These are phyloP conservation scores for Ploettnerulaceae sp. DNA, from an alignment of 2,329 filamentous ascomycete species.

Conservation along the genomic window DNA sequence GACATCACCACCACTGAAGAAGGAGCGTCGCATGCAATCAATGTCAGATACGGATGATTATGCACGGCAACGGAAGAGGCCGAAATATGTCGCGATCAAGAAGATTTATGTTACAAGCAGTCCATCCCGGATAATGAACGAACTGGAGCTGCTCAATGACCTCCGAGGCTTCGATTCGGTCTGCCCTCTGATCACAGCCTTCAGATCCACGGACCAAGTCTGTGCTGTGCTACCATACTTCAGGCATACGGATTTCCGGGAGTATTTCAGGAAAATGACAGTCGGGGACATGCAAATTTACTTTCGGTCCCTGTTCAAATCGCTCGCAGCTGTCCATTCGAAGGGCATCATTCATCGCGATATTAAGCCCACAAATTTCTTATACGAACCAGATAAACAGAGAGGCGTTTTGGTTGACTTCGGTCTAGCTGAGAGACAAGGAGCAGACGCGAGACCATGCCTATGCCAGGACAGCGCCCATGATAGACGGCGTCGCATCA, in stretches of 20 bases:
- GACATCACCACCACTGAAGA: slow-evolving; percentile 63
- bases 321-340: slow-evolving; percentile 75
- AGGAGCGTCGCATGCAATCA: slow-evolving; percentile 35
- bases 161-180: slow-evolving; percentile 78
- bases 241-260: slow-evolving; percentile 87
- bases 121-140: slow-evolving; percentile 88
- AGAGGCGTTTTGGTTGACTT: slow-evolving; percentile 97
- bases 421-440: slow-evolving; percentile 84
- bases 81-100: slow-evolving; percentile 91
- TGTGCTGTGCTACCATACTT: slow-evolving; percentile 94
- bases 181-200: slow-evolving; percentile 95
- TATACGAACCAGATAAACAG: slow-evolving; percentile 77
- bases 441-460: slow-evolving; percentile 73
- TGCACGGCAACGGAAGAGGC: slow-evolving; percentile 41
- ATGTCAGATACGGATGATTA: slow-evolving; percentile 26
- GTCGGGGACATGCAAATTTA: slow-evolving; percentile 85
- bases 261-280: slow-evolving; percentile 89
- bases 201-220: slow-evolving; percentile 89
- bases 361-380: slow-evolving; percentile 96
- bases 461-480: slow-evolving; percentile 66
- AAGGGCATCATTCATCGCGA: slow-evolving; percentile 87
- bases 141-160: slow-evolving; percentile 88
- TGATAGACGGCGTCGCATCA: slow-evolving; percentile 56
- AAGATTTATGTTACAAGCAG: slow-evolving; percentile 99
- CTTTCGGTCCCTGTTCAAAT: slow-evolving; percentile 81